Conservation (phyloP, 495 filamentous ascomycete species). For the Amniculicola lignicola region DNA sequence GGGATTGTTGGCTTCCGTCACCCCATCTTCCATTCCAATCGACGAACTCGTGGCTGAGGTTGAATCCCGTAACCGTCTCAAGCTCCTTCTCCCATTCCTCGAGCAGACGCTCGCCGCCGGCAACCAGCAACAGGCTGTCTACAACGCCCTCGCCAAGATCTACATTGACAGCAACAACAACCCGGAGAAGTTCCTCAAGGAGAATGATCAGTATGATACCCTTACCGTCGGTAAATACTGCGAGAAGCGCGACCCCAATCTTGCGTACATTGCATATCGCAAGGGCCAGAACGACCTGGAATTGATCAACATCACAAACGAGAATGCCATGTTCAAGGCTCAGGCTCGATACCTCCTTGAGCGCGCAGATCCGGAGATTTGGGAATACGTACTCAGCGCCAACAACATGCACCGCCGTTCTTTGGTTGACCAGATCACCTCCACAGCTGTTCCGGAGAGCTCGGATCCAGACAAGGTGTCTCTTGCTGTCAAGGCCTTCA, state of each 20-base stretch:
- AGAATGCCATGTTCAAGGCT: constrained; percentile 97
- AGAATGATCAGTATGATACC: constrained; percentile 96
- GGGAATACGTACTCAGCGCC: constrained; percentile 88
- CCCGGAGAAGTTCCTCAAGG: constrained; percentile 96
- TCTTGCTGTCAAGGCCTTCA: constrained; percentile 87
- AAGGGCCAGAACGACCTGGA: constrained; percentile 98
- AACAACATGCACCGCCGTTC: constrained; percentile 94
- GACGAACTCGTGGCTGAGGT: constrained; percentile 95
- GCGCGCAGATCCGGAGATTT: constrained; percentile 83
- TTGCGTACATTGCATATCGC: constrained; percentile 90
- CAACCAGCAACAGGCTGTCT: constrained; percentile 96
- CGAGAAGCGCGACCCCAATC: constrained; percentile 95
- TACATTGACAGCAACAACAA: constrained; percentile 99
- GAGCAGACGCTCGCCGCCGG: constrained; percentile 86
- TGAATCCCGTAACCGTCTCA: constrained; percentile 90
- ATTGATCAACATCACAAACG: constrained; percentile 95
- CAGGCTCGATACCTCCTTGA: constrained; percentile 95
- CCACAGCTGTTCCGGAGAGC: constrained; percentile 92
- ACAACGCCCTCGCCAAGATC: constrained; percentile 98
- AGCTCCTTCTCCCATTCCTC: constrained; percentile 93
- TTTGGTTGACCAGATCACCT: constrained; percentile 93
- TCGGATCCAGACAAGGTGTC: constrained; percentile 94
- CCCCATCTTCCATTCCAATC: constrained; percentile 82
- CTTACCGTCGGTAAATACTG: constrained; percentile 95
- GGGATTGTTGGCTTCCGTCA: constrained; percentile 82